Evolutionary conservation across 2,329 filamentous ascomycete species (phyloP).

Genomic region (Graphiopsis chlorocephala): DNA sequence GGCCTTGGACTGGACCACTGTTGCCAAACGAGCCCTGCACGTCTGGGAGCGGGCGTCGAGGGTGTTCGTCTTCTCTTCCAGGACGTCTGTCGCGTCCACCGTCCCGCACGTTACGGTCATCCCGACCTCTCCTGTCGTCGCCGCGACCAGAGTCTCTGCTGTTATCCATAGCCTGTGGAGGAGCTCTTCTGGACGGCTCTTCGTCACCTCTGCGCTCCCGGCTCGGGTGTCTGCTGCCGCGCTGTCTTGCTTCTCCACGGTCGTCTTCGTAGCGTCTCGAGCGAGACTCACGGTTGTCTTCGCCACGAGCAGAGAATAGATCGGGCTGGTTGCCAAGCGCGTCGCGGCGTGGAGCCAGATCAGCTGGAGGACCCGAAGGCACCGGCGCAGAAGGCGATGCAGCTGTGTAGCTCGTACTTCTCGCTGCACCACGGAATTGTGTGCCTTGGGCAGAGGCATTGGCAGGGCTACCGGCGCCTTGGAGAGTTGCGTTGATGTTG

Average conservation of each 20-base stretch:
- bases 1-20: constrained; percentile 15
- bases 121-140: constrained; percentile 27
- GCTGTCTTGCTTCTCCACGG: constrained; percentile 19
- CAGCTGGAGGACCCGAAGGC: constrained; percentile 20
- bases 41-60: constrained; percentile 19
- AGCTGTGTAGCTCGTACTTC: constrained; percentile 17
- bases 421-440: constrained; percentile 33
- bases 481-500: constrained; percentile 30
- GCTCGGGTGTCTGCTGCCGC: constrained; percentile 28
- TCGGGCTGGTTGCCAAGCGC: constrained; percentile 16
- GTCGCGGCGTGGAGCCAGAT: constrained; percentile 21
- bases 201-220: constrained; percentile 27
- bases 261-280: constrained; percentile 28
- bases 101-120: constrained; percentile 21
- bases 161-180: constrained; percentile 24
- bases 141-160: constrained; percentile 22
- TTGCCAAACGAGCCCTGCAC: constrained; percentile 5
- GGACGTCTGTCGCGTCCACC: constrained; percentile 17
- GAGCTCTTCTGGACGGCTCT: constrained; percentile 19
- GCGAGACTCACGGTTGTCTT: constrained; percentile 21
- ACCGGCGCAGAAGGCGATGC: constrained; percentile 6
- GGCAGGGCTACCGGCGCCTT: constrained; percentile 19
- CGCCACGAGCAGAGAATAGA: constrained; percentile 23
- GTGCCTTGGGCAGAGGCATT: constrained; percentile 25
- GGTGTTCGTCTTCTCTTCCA: constrained; percentile 22